These are phyloP conservation scores for Suhomyces canberraensis DNA, from an alignment of 805 yeast species.

Conservation along the genomic window DNA sequence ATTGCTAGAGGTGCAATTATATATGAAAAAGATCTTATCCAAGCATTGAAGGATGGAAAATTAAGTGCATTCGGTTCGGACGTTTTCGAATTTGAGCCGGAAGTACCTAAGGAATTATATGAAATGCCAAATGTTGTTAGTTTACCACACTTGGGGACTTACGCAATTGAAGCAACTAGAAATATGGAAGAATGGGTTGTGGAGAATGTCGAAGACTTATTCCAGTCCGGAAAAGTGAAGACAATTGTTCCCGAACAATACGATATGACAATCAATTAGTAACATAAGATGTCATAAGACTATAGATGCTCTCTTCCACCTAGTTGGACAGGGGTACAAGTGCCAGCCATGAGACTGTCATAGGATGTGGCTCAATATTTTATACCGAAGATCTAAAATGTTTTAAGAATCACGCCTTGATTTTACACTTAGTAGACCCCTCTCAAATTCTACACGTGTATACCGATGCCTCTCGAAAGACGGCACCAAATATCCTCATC, in stretches of 20 bases:
- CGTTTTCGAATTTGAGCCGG: conserved; percentile 74
- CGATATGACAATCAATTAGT: conserved; percentile 20
- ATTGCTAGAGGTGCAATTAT: conserved; percentile 88
- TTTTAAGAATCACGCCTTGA: too few relatives aligned
- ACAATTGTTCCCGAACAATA: conserved; percentile 79
- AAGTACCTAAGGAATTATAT: conserved; percentile 60
- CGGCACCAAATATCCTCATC: too few relatives aligned
- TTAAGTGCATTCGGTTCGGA: conserved; percentile 69
- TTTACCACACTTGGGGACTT: conserved; percentile 89
- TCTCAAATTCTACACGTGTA: too few relatives aligned
- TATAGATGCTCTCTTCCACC: too few relatives aligned
- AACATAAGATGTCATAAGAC: too few relatives aligned
- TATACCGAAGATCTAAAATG: too few relatives aligned
- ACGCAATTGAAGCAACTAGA: conserved; percentile 66
- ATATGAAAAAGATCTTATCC: conserved; percentile 58
- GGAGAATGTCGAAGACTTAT: conserved; percentile 56
- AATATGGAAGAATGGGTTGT: conserved; percentile 81
- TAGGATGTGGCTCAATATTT: too few relatives aligned
- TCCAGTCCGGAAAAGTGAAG: conserved; percentile 65
- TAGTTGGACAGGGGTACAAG: too few relatives aligned
- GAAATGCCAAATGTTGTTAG: conserved; percentile 67
- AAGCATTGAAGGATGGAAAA: conserved; percentile 58
- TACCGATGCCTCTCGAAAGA: too few relatives aligned
- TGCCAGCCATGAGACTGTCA: too few relatives aligned
- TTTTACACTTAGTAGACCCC: too few relatives aligned